Evolutionary conservation across 805 yeast species (phyloP).

Genomic region (Candida multigemmis): DNA sequence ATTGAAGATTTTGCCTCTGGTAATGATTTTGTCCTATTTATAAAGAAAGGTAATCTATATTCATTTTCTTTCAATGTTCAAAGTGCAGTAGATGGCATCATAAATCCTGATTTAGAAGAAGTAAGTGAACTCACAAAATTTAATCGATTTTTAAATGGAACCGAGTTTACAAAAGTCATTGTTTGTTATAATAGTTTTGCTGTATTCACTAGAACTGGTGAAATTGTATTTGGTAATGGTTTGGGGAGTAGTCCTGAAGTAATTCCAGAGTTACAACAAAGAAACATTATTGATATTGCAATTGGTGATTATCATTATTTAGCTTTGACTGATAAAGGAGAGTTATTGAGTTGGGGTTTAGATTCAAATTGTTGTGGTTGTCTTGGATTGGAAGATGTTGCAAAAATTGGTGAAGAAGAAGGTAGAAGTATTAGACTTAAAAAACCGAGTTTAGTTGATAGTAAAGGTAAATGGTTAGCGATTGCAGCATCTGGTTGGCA

Average conservation of each 20-base stretch:
- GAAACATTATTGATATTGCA: constrained; percentile 43
- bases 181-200: constrained; percentile 50
- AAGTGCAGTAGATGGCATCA: constrained; percentile 2
- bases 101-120: constrained; percentile 5
- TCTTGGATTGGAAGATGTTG: constrained; percentile 55
- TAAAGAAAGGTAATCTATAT: constrained; percentile 36
- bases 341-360: constrained; percentile 56
- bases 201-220: constrained; percentile 42
- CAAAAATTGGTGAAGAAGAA: no score
- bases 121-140: no score
- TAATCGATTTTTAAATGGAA: no score
- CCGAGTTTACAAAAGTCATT: constrained; percentile 37
- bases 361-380: constrained; percentile 60
- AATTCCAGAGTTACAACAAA: constrained; percentile 37
- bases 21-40: constrained; percentile 40
- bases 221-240: constrained; percentile 30
- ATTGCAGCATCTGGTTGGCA: constrained; percentile 80
- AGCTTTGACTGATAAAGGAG: constrained; percentile 53
- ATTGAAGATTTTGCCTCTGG: constrained; percentile 51
- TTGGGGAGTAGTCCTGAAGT: constrained; percentile 11
- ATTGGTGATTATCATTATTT: constrained; percentile 67
- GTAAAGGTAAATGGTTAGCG: constrained; percentile 40
- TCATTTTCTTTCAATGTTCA: constrained; percentile 20
- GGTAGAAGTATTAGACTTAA: constrained; percentile 11
- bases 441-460: constrained; percentile 3